Conservation (phyloP, 352 stramenopile species). For the Phytophthora vignae region DNA sequence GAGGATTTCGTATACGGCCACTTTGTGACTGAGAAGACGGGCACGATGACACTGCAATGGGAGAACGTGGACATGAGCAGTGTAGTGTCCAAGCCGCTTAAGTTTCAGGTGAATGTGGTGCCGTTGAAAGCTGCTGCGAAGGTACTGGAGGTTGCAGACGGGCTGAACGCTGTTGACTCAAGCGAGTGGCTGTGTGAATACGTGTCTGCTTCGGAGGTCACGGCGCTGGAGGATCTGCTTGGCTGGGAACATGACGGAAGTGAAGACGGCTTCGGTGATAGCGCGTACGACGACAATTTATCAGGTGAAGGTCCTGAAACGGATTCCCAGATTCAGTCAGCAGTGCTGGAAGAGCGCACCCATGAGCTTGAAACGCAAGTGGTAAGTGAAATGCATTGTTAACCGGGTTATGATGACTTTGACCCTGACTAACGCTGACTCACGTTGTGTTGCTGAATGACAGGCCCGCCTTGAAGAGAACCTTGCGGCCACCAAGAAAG, state of each 20-base stretch:
- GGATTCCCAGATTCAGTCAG: slow-evolving; percentile 17
- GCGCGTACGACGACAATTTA: slow-evolving; percentile 11
- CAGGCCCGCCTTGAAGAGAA: slow-evolving; percentile 39
- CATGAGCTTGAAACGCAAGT: slow-evolving; percentile 50
- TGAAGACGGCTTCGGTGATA: slow-evolving; percentile 17
- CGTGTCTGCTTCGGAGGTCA: slow-evolving; percentile 29
- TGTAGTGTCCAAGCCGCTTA: slow-evolving; percentile 54
- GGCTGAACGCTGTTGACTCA: slow-evolving; percentile 17
- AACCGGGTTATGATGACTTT: not conserved
- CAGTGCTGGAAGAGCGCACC: slow-evolving; percentile 30
- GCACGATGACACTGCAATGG: slow-evolving; percentile 49
- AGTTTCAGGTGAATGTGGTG: slow-evolving; percentile 40
- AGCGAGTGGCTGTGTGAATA: slow-evolving; percentile 31
- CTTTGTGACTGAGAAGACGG: slow-evolving; percentile 29
- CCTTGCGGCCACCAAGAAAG: slow-evolving; percentile 36
- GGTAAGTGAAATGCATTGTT: slow-evolving; percentile 37
- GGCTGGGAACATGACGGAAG: slow-evolving; percentile 30
- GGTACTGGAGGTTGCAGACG: slow-evolving; percentile 21
- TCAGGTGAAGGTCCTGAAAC: slow-evolving; percentile 7
- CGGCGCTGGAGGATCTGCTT: slow-evolving; percentile 22
- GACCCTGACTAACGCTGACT: not conserved
- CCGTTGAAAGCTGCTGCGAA: slow-evolving; percentile 11
- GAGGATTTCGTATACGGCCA: slow-evolving; percentile 38
- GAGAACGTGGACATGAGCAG: slow-evolving; percentile 51
- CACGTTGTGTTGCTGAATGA: slow-evolving; percentile 21